Base-by-base conservation (phyloP, 345 rosid species). In the Brassica nigra region DNA sequence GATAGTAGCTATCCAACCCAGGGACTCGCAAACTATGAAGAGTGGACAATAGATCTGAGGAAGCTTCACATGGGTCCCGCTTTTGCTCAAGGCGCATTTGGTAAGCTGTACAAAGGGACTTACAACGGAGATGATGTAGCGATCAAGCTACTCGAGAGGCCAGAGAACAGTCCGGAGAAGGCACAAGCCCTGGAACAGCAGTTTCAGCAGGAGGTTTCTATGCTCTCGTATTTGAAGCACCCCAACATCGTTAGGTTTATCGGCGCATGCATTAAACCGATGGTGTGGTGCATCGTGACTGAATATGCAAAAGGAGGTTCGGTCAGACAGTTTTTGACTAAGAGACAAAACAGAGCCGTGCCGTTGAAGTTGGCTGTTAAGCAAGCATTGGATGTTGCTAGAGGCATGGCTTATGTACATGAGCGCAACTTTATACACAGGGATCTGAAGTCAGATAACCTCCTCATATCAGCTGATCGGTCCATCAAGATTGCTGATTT, bases 21-120 rank as follows among this genome's bases (percentile, higher is more conserved):
- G 59, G 89, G 90, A 2, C 75, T 89, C 54, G 73, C 73, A n/a
- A 77, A 87, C 76, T 89, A 84, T n/a, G 92, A 89, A 66, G 87
- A 87, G 27, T 89, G 92, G 92, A 89, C 90, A 1, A 80, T 89
- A 36, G 89, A 87, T 80, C 78, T 89, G 80, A 83, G 86, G 75
- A 89, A 82, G 37, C 90, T 89, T 72, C 83, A 75, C 71, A 85
- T 86, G 89, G 89, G 89, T 9, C 81, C 80, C 12, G 86, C 90
- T 73, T 89, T 89, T 82, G 89, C 89, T 0, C 90, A 89, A 78
- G 92, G 92, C 12, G 87, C 90, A 18, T 89, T 86, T 70, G 92
- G 92, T 49, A 87, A 84, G 70, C 67, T 89, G 42, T 89, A 82
- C 70, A 84, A 28, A 76, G 87, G 87, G 58, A 77, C 83, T 37